phyloP scores from a whole-genome alignment of 1,284 basidiomycete genomes.

The Puccinia hordei region DNA sequence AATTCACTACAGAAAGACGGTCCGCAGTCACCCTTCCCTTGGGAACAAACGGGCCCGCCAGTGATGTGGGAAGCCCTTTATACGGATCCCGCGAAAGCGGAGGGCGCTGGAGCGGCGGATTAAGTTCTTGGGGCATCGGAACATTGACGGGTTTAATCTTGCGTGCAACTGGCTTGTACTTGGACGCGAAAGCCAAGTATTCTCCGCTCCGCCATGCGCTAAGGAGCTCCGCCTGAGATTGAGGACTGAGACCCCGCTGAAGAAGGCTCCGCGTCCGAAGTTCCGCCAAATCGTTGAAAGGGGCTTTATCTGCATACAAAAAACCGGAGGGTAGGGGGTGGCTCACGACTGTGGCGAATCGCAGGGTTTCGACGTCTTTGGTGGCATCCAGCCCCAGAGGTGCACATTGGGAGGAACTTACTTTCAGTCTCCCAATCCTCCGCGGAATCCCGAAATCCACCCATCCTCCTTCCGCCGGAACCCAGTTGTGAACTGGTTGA shows the following conservation, averaged over 20 bases:
- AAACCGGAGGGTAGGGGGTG: not conserved
- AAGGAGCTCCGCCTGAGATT: not conserved
- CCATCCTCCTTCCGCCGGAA: too few species aligned
- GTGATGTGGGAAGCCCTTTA: not conserved
- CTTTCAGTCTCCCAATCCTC: not conserved
- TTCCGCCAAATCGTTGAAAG: not conserved
- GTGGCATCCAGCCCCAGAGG: not conserved
- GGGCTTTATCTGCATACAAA: not conserved
- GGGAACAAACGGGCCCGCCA: slow-evolving; percentile 13
- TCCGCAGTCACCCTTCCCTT: not conserved
- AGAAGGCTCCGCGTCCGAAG: not conserved
- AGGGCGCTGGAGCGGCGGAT: not conserved
- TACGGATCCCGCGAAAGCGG: slow-evolving; percentile 4
- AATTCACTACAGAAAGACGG: not conserved
- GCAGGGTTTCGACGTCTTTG: not conserved
- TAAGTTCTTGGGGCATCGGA: slow-evolving; percentile 4
- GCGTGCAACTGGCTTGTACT: slow-evolving; percentile 31
- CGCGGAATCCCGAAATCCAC: too few species aligned
- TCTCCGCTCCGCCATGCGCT: not conserved
- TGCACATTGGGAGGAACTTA: not conserved
- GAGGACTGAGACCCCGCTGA: not conserved
- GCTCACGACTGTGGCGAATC: not conserved
- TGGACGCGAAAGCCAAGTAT: not conserved
- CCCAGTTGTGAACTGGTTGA: too few species aligned
- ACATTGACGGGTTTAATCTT: slow-evolving; percentile 26